These are phyloP conservation scores for Triadica sebifera DNA, from an alignment of 345 rosid genomes.

Conservation along the genomic window DNA sequence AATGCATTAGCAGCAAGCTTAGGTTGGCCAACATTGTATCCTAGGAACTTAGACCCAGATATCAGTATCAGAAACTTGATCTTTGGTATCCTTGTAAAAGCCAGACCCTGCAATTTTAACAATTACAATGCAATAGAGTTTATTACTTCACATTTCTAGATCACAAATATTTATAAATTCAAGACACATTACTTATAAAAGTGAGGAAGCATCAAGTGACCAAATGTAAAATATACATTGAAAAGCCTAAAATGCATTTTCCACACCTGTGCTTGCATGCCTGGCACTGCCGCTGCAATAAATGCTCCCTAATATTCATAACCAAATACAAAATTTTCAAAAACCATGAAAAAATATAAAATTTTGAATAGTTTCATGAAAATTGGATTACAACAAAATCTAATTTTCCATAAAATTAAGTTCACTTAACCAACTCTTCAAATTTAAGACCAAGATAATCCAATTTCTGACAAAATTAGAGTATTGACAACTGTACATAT, in stretches of 20 bases:
- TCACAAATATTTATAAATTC: neutral
- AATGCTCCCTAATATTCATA: slow-evolving; percentile 38
- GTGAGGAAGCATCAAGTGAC: neutral
- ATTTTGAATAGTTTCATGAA: neutral
- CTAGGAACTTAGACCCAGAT: slow-evolving; percentile 41
- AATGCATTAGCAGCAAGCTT: slow-evolving; percentile 49
- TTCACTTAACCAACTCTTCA: neutral
- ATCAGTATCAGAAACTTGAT: slow-evolving; percentile 51
- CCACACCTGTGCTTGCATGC: slow-evolving; percentile 45
- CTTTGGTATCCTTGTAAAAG: slow-evolving; percentile 44
- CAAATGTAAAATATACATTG: neutral
- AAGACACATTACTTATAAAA: neutral
- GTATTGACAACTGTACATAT: too few species aligned
- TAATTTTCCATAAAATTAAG: neutral
- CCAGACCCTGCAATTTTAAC: slow-evolving; percentile 21
- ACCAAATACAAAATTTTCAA: neutral
- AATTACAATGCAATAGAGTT: neutral
- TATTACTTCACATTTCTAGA: neutral
- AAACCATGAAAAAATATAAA: neutral
- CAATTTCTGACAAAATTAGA: neutral
- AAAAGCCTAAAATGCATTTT: neutral
- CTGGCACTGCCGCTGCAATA: slow-evolving; percentile 46
- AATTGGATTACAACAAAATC: neutral
- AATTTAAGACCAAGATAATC: neutral
- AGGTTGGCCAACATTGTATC: slow-evolving; percentile 45